phyloP scores from a whole-genome alignment of 192 early-diverging fungal genomes.

The Pecoramyces ruminantium region DNA sequence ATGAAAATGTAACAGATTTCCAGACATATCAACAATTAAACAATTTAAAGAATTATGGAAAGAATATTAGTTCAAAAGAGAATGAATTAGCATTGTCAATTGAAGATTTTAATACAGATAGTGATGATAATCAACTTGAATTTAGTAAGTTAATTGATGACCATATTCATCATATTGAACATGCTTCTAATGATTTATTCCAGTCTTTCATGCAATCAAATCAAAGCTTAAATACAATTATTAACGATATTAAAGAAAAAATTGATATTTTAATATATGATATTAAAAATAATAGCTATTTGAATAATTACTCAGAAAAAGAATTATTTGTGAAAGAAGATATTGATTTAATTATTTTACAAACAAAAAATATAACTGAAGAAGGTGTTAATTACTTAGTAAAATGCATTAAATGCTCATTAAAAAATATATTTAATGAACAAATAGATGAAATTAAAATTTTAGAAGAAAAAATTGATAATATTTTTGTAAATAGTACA shows the following conservation, averaged over 20 bases:
- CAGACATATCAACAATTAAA: background rate
- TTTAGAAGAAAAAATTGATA: background rate
- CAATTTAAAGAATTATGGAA: background rate
- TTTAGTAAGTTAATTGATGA: background rate
- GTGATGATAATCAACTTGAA: background rate
- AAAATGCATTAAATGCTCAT: background rate
- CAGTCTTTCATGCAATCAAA: background rate
- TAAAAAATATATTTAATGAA: background rate
- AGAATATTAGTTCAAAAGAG: background rate
- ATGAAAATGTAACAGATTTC: background rate
- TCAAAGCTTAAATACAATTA: background rate
- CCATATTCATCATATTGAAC: background rate
- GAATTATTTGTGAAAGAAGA: background rate
- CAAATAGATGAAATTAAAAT: background rate
- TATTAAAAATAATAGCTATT: background rate
- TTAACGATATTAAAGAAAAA: background rate
- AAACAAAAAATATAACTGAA: background rate
- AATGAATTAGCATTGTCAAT: background rate
- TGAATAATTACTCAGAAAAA: background rate
- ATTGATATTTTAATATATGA: background rate
- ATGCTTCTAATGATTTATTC: background rate
- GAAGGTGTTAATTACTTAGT: background rate
- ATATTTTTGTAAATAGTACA: background rate
- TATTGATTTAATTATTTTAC: background rate
- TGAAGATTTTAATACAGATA: background rate